These are phyloP conservation scores for Ceratobasidium sp. DNA, from an alignment of 1,284 basidiomycete species.

Conservation along the genomic window DNA sequence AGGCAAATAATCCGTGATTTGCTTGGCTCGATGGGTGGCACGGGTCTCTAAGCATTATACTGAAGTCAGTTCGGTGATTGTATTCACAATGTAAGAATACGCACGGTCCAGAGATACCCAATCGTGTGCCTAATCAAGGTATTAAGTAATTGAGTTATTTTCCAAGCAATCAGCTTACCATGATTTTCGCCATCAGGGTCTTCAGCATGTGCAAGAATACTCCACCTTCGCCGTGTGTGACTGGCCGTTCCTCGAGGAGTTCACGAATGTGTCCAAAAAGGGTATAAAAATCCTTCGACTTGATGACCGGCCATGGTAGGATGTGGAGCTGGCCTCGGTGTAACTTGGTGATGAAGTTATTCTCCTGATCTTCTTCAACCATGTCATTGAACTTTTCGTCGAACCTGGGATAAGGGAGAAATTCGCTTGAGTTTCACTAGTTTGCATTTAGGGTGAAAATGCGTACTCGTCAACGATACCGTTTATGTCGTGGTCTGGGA, in stretches of 20 bases:
- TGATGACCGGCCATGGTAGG: conserved; percentile 71
- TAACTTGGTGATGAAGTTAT: conserved; percentile 66
- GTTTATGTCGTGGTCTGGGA: conserved; percentile 61
- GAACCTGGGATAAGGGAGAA: conserved; percentile 51
- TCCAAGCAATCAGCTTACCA: conserved; percentile 48
- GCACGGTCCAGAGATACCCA: conserved; percentile 39
- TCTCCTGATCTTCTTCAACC: conserved; percentile 63
- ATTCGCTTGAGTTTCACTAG: neutral
- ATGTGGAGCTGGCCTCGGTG: conserved; percentile 63
- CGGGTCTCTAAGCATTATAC: neutral
- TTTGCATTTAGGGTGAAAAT: neutral
- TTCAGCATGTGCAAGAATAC: conserved; percentile 65
- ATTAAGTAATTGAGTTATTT: neutral
- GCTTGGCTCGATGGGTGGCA: conserved; percentile 25
- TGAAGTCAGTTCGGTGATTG: neutral
- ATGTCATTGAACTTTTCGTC: conserved; percentile 62
- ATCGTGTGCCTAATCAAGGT: conserved; percentile 1
- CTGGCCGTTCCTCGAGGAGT: conserved; percentile 54
- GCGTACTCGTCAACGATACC: conserved; percentile 58
- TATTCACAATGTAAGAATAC: conserved; percentile 28
- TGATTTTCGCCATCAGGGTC: conserved; percentile 69
- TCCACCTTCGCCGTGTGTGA: conserved; percentile 59
- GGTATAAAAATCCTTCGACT: conserved; percentile 63
- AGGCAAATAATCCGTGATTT: neutral
- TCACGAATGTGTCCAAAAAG: conserved; percentile 58